These are phyloP conservation scores for Obba rivulosa DNA, from an alignment of 768 basidiomycete species.

Conservation along the genomic window DNA sequence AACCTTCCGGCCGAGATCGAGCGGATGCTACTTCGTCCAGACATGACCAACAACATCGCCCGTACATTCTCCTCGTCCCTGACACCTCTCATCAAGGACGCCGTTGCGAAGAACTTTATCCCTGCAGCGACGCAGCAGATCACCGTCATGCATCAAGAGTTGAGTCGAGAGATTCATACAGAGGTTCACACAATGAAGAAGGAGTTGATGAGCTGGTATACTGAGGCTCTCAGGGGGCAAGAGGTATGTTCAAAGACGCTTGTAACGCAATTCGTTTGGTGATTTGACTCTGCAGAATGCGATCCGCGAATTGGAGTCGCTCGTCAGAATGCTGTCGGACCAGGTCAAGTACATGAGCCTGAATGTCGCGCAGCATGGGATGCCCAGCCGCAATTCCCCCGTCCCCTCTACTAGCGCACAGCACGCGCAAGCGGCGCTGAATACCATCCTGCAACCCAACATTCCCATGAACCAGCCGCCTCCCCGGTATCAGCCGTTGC, in stretches of 20 bases:
- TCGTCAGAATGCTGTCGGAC: slow-evolving; percentile 67
- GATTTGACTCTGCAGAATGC: slow-evolving; percentile 50
- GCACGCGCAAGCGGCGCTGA: slow-evolving; percentile 17
- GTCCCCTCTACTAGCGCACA: slow-evolving; percentile 14
- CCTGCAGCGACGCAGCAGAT: slow-evolving; percentile 74
- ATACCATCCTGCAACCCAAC: slow-evolving; percentile 24
- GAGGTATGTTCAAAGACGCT: slow-evolving; percentile 74
- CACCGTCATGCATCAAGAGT: slow-evolving; percentile 73
- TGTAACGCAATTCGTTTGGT: too few relatives aligned
- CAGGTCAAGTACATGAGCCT: slow-evolving; percentile 77
- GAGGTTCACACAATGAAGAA: slow-evolving; percentile 77
- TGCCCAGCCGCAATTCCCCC: slow-evolving; percentile 18
- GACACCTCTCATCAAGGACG: slow-evolving; percentile 74
- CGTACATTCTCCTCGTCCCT: slow-evolving; percentile 66
- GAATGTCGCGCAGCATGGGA: slow-evolving; percentile 26
- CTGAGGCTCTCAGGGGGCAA: slow-evolving; percentile 68
- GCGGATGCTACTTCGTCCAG: slow-evolving; percentile 68
- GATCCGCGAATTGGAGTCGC: slow-evolving; percentile 78
- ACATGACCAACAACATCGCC: slow-evolving; percentile 72
- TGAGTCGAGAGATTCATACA: slow-evolving; percentile 65
- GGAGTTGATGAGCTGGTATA: slow-evolving; percentile 79
- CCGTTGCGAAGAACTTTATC: slow-evolving; percentile 65
- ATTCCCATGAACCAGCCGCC: slow-evolving; percentile 35
- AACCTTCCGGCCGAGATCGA: slow-evolving; percentile 76
- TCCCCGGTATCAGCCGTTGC: slow-evolving; percentile 11